A percentile compares a stretch with the other conserved stretches of the same genome.
Conservation (phyloP, 1,284 basidiomycete genomes). For the Trichosporon sp. region DNA sequence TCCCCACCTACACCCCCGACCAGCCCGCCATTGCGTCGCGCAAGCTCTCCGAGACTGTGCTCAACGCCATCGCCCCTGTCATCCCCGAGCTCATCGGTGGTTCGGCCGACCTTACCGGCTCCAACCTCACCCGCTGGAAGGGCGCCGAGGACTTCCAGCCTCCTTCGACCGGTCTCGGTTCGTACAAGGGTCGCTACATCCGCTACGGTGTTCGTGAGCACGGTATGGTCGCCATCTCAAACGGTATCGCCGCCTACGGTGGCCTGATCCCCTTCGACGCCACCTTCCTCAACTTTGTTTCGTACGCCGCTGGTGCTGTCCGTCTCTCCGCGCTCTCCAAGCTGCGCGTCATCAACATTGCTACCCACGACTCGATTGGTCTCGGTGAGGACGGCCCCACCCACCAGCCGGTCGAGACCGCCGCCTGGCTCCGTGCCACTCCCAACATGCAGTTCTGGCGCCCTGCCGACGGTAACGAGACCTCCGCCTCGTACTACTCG, state of each 20-base stretch:
- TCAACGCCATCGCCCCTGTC: constrained; percentile 72
- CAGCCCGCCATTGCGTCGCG: constrained; percentile 87
- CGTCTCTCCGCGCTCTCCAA: constrained; percentile 85
- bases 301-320: constrained; percentile 87
- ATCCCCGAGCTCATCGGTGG: constrained; percentile 87
- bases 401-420: constrained; percentile 80
- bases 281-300: constrained; percentile 94
- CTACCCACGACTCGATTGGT: constrained; percentile 87
- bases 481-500: constrained; percentile 82
- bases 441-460: constrained; percentile 92
- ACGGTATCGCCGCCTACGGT: constrained; percentile 83
- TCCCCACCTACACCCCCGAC: constrained; percentile 73
- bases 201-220: constrained; percentile 97
- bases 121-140: constrained; percentile 85
- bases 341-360: constrained; percentile 72
- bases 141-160: constrained; percentile 85
- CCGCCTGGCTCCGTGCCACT: constrained; percentile 79
- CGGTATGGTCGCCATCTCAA: constrained; percentile 93
- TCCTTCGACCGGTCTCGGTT: constrained; percentile 78
- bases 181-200: constrained; percentile 85
- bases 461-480: constrained; percentile 91
- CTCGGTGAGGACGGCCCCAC: constrained; percentile 93
- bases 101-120: constrained; percentile 89
- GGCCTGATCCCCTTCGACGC: constrained; percentile 78
- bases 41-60: constrained; percentile 88